Evolutionary conservation across 73 alveolate species (phyloP), one percentile per base, ranked within the genome.

Genomic region (Halteria grandinella): DNA sequence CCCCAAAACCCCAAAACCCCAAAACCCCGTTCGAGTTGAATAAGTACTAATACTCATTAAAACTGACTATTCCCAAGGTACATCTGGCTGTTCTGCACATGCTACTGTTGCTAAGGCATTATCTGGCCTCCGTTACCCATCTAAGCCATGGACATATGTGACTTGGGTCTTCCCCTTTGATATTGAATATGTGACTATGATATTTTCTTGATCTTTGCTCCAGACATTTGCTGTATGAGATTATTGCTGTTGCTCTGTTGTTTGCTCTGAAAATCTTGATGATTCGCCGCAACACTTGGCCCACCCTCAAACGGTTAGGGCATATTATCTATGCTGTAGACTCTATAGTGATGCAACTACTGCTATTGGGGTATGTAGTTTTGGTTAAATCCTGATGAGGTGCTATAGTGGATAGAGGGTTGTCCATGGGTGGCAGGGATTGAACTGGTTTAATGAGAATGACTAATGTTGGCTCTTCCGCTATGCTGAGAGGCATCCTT

Each of bases 141-240:
- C n/a, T n/a, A n/a, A n/a, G n/a, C n/a, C n/a, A n/a, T n/a, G n/a
- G n/a, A n/a, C 78, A 39, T 62, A 14, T 57, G 74, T 4, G 78
- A 62, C 62, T 62, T 62, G 50, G 78, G 74, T 57, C 74, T 11
- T 57, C 74, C 74, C 10, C 74, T 11, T 28, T 62, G 20, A 4
- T 62, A 12, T 1, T 21, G 15, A 25, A 62, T 4, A 17, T 62
- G 43, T 20, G 7, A 41, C n/a, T 41, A 24, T 8, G 40, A 7
- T 25, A 4, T 10, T 27, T 36, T 39, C 78, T 62, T 62, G 36
- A 40, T 21, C 44, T 62, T 39, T 3, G 23, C 60, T 39, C 14
- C 62, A 39, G 43, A 14, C 25, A 11, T 62, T 41, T 49, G 32
- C 20, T 62, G 17, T 10, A 20, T 20, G 10, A 33, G 11, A 4